These are phyloP conservation scores for Plasmodium gallinaceum DNA, from an alignment of 169 alveolate genomes.

Conservation along the genomic window DNA sequence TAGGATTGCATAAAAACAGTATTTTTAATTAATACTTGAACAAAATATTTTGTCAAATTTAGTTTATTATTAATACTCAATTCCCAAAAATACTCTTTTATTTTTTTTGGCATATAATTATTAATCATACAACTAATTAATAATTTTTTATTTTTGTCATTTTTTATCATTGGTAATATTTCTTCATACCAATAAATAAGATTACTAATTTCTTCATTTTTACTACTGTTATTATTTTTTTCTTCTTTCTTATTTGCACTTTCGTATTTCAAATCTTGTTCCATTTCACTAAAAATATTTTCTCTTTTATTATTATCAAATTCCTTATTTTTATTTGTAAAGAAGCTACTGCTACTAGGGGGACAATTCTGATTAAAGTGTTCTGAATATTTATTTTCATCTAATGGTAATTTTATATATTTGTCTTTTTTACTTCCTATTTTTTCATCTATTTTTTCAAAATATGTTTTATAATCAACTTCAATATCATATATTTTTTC, in stretches of 20 bases:
- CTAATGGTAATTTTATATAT: conserved; percentile 45
- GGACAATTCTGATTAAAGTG: neutral
- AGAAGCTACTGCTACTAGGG: neutral
- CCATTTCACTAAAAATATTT: neutral
- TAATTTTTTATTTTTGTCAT: conserved; percentile 56
- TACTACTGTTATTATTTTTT: neutral
- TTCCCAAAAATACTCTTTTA: conserved; percentile 73
- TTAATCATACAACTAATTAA: conserved; percentile 25
- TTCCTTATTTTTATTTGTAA: neutral
- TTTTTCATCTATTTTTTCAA: conserved; percentile 11
- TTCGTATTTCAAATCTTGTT: neutral
- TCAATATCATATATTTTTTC: conserved; percentile 25
- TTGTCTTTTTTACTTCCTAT: conserved; percentile 6
- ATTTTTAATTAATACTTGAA: conserved; percentile 58
- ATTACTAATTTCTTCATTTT: conserved; percentile 35
- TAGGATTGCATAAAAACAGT: conserved; percentile 64
- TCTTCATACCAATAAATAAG: conserved; percentile 70
- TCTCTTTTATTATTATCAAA: neutral
- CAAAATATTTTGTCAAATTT: conserved; percentile 61
- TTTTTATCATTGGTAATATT: conserved; percentile 54
- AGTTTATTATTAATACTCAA: conserved; percentile 43
- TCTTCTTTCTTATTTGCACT: neutral
- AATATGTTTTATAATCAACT: conserved; percentile 1
- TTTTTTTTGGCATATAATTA: conserved; percentile 43
- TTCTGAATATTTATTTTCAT: conserved; percentile 30